Evolutionary conservation across 2,329 filamentous ascomycete species (phyloP), one percentile per base, ranked within the genome.

Genomic region (Colletotrichum karsti): DNA sequence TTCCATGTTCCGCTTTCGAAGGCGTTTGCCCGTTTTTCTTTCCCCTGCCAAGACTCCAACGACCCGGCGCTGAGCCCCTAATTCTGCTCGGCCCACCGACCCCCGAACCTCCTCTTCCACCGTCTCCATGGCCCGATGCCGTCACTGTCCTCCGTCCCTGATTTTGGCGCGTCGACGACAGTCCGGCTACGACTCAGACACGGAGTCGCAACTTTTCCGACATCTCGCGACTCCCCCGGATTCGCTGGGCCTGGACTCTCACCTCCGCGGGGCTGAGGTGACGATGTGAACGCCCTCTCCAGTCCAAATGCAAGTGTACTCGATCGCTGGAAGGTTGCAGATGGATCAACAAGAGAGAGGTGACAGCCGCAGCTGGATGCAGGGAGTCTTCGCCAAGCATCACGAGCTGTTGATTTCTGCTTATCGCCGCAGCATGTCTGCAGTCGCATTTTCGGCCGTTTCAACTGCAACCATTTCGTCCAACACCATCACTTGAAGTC

Each of bases 31-130:
- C 60, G 44, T 51, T 67, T 67, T 58, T 50, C 46, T 59, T 51
- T 30, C 60, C 65, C 65, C 65, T 68, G 65, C 65, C 65, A 68
- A 68, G 65, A 44, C 37, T 53, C 18, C 60, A 18, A 22, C 20
- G 30, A 58, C 60, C 60, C 60, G 53, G 60, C 53, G 48, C 51
- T 46, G 50, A 63, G 63, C 59, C 53, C 65, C 46, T 68, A 65
- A 55, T 46, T 30, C 61, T 58, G 28, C 48, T 68, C 60, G 60
- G 44, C 53, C 64, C 65, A 67, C 65, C 60, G 37, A 24, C 39
- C 60, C 44, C 65, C 60, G 65, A 65, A 55, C 37, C 24, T 67
- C 58, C 44, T 42, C 54, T 37, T 35, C 41, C 65, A 68, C 60
- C 48, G 65, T 68, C 22, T 54, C 37, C 8, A 54, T 37, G 35